These are phyloP conservation scores for Hymenoscyphus albidus DNA, from an alignment of 2,329 filamentous ascomycete genomes.

Conservation along the genomic window DNA sequence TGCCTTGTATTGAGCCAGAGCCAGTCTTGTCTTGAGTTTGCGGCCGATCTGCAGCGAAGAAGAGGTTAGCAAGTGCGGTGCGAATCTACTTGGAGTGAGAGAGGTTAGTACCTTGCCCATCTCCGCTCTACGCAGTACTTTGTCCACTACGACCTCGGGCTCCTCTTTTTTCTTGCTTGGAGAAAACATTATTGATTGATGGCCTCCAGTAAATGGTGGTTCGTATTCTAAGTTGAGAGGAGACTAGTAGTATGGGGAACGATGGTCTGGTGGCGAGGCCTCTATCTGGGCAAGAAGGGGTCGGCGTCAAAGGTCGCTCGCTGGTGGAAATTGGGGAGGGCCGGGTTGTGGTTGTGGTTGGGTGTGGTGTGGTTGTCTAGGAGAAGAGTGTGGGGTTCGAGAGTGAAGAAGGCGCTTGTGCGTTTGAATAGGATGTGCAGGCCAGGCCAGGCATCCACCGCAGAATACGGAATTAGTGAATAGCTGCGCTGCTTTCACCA, in stretches of 20 bases:
- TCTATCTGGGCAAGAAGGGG: constrained; percentile 15
- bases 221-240: not conserved
- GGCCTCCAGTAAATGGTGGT: not conserved
- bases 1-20: constrained; percentile 94
- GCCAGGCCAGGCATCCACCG: not conserved
- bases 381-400: not conserved
- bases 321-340: constrained; percentile 3
- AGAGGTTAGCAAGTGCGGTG: constrained; percentile 24
- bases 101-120: constrained; percentile 61
- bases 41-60: constrained; percentile 70
- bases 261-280: constrained; percentile 10
- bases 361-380: constrained; percentile 2
- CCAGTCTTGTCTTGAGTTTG: constrained; percentile 87
- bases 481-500: not conserved
- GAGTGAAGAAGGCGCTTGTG: not conserved
- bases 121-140: constrained; percentile 68
- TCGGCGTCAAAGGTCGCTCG: constrained; percentile 19
- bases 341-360: not conserved
- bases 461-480: not conserved
- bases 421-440: not conserved
- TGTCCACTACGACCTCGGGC: constrained; percentile 61
- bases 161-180: constrained; percentile 56
- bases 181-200: constrained; percentile 48
- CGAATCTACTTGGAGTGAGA: constrained; percentile 17
- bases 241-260: not conserved